These are phyloP conservation scores for Nicotiana rustica DNA, from an alignment of 305 asterid genomes.

Conservation along the genomic window DNA sequence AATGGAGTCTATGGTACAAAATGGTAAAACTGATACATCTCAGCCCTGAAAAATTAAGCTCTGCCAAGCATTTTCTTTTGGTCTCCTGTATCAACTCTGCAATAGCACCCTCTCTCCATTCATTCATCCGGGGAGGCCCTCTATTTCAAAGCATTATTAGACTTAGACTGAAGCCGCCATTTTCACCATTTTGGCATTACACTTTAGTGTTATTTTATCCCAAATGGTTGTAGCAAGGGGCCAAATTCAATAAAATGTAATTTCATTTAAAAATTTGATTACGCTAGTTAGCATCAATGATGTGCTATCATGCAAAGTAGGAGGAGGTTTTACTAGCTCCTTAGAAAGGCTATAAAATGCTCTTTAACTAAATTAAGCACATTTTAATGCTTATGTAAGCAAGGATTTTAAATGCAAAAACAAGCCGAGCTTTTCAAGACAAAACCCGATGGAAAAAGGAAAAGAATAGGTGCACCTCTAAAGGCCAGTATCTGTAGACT, in stretches of 20 bases:
- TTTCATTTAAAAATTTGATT: neutral
- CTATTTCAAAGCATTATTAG: conserved; percentile 3
- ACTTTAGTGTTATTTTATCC: neutral
- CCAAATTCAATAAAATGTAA: neutral
- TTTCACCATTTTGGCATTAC: conserved; percentile 15
- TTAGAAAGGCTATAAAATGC: neutral
- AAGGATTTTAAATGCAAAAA: neutral
- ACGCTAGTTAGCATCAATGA: neutral
- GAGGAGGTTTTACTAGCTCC: conserved; percentile 14
- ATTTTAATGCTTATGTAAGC: neutral
- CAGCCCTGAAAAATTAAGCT: conserved; percentile 12
- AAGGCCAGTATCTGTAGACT: conserved; percentile 1
- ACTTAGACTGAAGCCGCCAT: neutral
- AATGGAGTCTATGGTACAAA: conserved; percentile 9
- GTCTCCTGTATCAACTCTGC: conserved; percentile 12
- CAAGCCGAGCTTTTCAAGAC: neutral
- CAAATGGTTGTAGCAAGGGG: conserved; percentile 6
- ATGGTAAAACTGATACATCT: conserved; percentile 8
- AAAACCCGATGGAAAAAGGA: neutral
- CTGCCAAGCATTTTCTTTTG: neutral
- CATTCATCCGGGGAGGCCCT: neutral
- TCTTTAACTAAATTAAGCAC: neutral
- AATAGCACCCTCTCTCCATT: neutral
- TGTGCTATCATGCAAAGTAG: conserved; percentile 17
- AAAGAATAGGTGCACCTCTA: neutral